Conservation (phyloP, 2,329 filamentous ascomycete genomes). For the Cordyceps pruinosa region DNA sequence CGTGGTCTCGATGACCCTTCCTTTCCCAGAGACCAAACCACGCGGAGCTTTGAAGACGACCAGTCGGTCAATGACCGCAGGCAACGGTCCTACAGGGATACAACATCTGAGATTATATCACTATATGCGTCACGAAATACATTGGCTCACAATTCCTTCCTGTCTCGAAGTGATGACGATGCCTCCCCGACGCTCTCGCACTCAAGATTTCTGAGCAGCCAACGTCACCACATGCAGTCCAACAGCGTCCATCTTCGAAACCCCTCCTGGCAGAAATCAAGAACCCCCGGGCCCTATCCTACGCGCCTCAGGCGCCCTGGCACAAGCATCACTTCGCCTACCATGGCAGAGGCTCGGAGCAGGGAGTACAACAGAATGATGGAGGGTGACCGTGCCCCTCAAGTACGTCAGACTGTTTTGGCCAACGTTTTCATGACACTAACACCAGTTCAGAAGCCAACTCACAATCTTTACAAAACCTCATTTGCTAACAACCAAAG, state of each 20-base stretch:
- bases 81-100: conserved; percentile 44
- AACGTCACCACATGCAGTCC: background rate
- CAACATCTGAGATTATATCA: conserved; percentile 48
- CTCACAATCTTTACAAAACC: conserved; percentile 36
- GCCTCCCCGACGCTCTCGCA: background rate
- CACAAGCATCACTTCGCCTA: conserved; percentile 42
- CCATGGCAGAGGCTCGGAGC: conserved; percentile 39
- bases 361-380: conserved; percentile 46
- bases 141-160: background rate
- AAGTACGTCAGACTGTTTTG: conserved; percentile 28
- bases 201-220: background rate
- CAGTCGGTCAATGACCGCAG: conserved; percentile 34
- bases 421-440: conserved; percentile 2
- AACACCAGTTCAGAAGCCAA: conserved; percentile 34
- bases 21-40: conserved; percentile 22
- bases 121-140: conserved; percentile 39
- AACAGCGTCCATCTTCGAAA: background rate
- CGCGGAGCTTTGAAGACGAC: conserved; percentile 25
- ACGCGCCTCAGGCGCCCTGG: conserved; percentile 50
- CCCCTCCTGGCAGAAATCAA: conserved; percentile 24
- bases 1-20: conserved; percentile 24
- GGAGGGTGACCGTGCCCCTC: conserved; percentile 41
- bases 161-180: background rate
- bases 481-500: conserved; percentile 29
- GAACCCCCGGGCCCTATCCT: conserved; percentile 53